Conservation (phyloP, 2,329 filamentous ascomycete species). For the Calonectria ilicicola region DNA sequence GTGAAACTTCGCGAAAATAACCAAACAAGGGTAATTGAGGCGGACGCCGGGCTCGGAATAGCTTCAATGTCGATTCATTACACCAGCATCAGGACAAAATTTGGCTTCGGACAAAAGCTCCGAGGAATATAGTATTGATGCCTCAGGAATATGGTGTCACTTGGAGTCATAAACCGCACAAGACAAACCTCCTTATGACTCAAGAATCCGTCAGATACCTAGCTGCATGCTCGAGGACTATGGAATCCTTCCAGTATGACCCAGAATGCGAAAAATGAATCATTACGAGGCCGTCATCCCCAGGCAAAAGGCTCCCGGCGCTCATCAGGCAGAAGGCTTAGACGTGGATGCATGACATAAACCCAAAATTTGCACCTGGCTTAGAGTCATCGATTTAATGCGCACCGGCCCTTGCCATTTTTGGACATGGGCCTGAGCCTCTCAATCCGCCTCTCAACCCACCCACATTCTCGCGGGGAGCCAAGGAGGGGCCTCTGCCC, state of each 20-base stretch:
- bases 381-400: constrained; percentile 3
- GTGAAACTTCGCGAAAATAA: background rate
- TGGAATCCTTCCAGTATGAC: background rate
- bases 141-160: constrained; percentile 33
- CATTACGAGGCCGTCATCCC: background rate
- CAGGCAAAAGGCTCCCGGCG: background rate
- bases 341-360: constrained; percentile 1
- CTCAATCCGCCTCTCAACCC: constrained; percentile 23
- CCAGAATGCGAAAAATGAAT: background rate
- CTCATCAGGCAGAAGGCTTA: constrained; percentile 7
- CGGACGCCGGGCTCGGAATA: constrained; percentile 19
- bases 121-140: constrained; percentile 33
- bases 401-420: constrained; percentile 21
- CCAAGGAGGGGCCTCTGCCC: constrained; percentile 47
- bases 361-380: constrained; percentile 27
- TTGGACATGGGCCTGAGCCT: constrained; percentile 18
- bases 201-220: background rate
- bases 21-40: background rate
- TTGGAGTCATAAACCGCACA: background rate
- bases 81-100: constrained; percentile 19
- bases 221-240: background rate
- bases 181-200: constrained; percentile 25
- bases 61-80: constrained; percentile 32
- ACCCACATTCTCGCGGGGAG: constrained; percentile 25
- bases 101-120: constrained; percentile 19